Percentiles rank a stretch among this genome's conserved stretches.
These are phyloP conservation scores for Cytidiella melzeri DNA, from an alignment of 768 basidiomycete genomes.

Conservation along the genomic window DNA sequence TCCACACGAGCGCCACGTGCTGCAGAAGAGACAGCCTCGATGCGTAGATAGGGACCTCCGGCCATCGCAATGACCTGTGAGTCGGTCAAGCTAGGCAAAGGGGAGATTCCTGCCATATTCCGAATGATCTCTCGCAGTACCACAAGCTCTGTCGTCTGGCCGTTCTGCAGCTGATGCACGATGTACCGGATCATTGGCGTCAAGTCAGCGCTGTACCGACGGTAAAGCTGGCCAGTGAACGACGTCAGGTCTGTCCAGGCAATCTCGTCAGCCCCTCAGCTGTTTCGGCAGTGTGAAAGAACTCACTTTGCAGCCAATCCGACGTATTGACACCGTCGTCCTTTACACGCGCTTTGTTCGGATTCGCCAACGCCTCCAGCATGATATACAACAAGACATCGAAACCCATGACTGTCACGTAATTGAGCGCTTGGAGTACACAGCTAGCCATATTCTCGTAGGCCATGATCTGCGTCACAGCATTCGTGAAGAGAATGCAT, in stretches of 20 bases:
- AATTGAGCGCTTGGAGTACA: conserved; percentile 83
- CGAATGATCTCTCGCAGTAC: conserved; percentile 90
- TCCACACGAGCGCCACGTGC: conserved; percentile 73
- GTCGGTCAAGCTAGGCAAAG: conserved; percentile 83
- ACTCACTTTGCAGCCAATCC: conserved; percentile 89
- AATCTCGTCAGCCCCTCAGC: not conserved
- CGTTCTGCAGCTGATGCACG: conserved; percentile 81
- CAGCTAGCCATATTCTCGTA: conserved; percentile 92
- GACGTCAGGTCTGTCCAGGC: conserved; percentile 72
- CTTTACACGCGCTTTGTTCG: conserved; percentile 76
- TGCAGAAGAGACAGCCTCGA: conserved; percentile 79
- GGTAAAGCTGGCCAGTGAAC: conserved; percentile 89
- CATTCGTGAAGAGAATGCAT: conserved; percentile 81
- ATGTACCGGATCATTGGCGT: conserved; percentile 84
- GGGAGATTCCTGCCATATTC: conserved; percentile 94
- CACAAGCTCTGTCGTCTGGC: conserved; percentile 81
- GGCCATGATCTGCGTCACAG: conserved; percentile 90
- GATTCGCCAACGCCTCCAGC: conserved; percentile 82
- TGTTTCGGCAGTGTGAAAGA: not conserved
- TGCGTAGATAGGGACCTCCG: conserved; percentile 80
- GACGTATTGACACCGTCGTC: conserved; percentile 87
- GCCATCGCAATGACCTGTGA: conserved; percentile 87
- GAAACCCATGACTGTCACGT: conserved; percentile 89
- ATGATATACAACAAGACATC: conserved; percentile 88
- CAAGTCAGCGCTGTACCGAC: conserved; percentile 79